Percentiles rank a stretch among this genome's conserved stretches.
phyloP scores from a whole-genome alignment of 2,329 filamentous ascomycete genomes.

The Apiospora rasikravindrae region DNA sequence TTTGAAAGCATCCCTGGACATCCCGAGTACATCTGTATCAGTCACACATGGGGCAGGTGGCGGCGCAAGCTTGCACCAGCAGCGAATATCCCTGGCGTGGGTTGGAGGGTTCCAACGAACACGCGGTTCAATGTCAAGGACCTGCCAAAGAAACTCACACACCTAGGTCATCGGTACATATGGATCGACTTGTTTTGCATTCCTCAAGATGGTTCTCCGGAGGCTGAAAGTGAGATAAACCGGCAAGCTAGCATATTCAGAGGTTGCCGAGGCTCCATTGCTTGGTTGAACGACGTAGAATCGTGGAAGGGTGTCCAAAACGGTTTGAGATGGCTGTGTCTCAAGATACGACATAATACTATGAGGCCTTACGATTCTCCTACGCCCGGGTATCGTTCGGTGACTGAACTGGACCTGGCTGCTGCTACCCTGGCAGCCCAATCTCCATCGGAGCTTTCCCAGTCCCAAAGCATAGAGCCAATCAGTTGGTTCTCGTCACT shows the following conservation, averaged over 20 bases:
- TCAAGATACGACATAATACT: not conserved
- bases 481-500: not conserved
- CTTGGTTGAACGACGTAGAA: conserved; percentile 4
- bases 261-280: not conserved
- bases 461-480: not conserved
- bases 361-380: not conserved
- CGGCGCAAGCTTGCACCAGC: not conserved
- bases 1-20: not conserved
- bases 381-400: not conserved
- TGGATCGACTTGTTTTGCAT: conserved; percentile 5
- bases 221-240: not conserved
- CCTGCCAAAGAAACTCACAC: not conserved
- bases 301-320: not conserved
- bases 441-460: not conserved
- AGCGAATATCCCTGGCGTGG: not conserved
- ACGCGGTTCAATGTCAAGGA: not conserved
- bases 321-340: not conserved
- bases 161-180: not conserved
- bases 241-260: not conserved
- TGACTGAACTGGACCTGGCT: not conserved
- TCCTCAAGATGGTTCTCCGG: not conserved
- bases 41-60: not conserved
- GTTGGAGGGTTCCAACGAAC: not conserved
- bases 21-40: not conserved
- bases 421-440: not conserved